These are phyloP conservation scores for Neopestalotiopsis clavispora DNA, from an alignment of 2,329 filamentous ascomycete species.

Conservation along the genomic window DNA sequence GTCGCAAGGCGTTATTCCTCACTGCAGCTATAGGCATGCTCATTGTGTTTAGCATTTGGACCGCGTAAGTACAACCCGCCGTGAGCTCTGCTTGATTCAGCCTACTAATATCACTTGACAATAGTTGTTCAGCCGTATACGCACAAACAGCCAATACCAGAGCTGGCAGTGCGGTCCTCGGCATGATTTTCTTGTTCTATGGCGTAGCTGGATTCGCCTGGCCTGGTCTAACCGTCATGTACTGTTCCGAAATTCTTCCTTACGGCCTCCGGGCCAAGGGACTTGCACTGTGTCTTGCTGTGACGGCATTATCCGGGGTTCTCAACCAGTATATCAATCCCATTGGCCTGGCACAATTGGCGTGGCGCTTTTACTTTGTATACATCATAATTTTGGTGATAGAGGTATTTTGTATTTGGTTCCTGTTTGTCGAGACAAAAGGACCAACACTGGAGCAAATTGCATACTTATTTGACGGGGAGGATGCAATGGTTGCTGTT, in stretches of 20 bases:
- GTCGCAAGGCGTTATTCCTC: constrained; percentile 23
- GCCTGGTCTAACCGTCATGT: constrained; percentile 54
- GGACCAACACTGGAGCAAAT: not conserved
- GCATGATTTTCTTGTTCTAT: constrained; percentile 40
- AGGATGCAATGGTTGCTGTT: not conserved
- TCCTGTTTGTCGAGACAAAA: not conserved
- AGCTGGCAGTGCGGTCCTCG: constrained; percentile 30
- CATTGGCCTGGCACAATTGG: constrained; percentile 52
- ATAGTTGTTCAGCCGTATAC: constrained; percentile 35
- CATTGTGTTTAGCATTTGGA: constrained; percentile 40
- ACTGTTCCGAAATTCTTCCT: constrained; percentile 56
- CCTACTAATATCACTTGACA: not conserved
- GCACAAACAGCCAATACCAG: constrained; percentile 32
- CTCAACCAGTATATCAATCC: constrained; percentile 52
- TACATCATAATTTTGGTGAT: constrained; percentile 52
- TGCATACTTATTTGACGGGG: not conserved
- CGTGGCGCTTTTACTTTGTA: constrained; percentile 62
- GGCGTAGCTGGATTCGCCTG: constrained; percentile 59
- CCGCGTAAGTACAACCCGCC: constrained; percentile 22
- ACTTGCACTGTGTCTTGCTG: constrained; percentile 39
- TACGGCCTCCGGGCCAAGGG: constrained; percentile 57
- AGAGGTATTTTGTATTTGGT: not conserved
- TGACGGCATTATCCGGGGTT: constrained; percentile 34
- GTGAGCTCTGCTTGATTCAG: not conserved
- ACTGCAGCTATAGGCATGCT: constrained; percentile 32